A percentile compares a stretch with the other conserved stretches of the same genome.
phyloP scores from a whole-genome alignment of 2,329 filamentous ascomycete species.

The Fusarium albosuccineum region DNA sequence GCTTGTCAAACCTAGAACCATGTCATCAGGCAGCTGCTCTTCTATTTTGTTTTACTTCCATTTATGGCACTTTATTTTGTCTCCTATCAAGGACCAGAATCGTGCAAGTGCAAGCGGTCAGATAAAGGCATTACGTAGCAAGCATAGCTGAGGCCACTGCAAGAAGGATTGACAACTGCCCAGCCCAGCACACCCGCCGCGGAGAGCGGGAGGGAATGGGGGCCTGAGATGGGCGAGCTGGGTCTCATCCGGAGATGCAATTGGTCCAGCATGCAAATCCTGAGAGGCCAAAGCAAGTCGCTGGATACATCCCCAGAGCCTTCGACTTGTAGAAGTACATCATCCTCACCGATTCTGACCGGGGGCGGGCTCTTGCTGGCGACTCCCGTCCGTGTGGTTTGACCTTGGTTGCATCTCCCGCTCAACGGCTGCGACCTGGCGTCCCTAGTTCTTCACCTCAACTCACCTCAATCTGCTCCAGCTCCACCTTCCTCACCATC shows the following conservation, averaged over 20 bases:
- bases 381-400: constrained; percentile 1
- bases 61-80: constrained; percentile 14
- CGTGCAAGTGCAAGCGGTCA: constrained; percentile 37
- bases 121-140: constrained; percentile 40
- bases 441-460: constrained; percentile 34
- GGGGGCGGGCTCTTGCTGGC: not conserved
- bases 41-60: constrained; percentile 5
- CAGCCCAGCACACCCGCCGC: constrained; percentile 13
- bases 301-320: constrained; percentile 20
- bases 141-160: constrained; percentile 11
- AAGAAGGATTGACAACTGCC: constrained; percentile 21
- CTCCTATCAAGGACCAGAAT: constrained; percentile 11
- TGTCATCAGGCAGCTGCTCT: constrained; percentile 12
- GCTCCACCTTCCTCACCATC: constrained; percentile 44
- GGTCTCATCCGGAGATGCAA: constrained; percentile 29
- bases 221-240: constrained; percentile 29
- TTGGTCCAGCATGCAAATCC: constrained; percentile 29
- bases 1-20: constrained; percentile 12
- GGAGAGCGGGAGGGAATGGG: constrained; percentile 20
- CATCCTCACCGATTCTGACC: constrained; percentile 21
- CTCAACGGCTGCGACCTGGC: constrained; percentile 32
- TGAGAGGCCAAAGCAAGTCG: constrained; percentile 11
- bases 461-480: constrained; percentile 40
- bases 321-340: constrained; percentile 37
- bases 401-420: constrained; percentile 31